Conservation (phyloP, 805 yeast genomes). For the Saturnispora bothae region DNA sequence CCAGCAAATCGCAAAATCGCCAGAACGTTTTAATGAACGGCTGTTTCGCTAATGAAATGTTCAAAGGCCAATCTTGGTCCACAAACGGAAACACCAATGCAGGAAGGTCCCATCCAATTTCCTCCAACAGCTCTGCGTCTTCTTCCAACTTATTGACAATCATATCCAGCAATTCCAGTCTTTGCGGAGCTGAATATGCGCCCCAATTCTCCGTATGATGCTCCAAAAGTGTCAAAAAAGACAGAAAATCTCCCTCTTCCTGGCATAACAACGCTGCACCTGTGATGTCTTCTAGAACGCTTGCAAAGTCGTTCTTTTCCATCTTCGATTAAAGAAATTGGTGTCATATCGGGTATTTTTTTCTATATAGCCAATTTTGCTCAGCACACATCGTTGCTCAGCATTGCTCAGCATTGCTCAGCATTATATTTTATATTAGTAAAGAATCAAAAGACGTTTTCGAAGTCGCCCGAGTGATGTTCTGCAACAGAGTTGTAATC, state of each 20-base stretch:
- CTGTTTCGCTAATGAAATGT: conserved; percentile 27
- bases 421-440: too few relatives aligned
- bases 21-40: conserved; percentile 29
- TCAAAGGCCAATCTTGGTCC: conserved; percentile 27
- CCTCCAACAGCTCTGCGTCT: conserved; percentile 42
- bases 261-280: conserved; percentile 22
- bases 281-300: conserved; percentile 10
- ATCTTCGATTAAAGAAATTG: too few relatives aligned
- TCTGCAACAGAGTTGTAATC: too few relatives aligned
- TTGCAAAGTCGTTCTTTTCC: conserved; percentile 4
- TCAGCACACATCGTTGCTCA: too few relatives aligned
- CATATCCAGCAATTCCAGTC: conserved; percentile 35
- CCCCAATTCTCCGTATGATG: conserved; percentile 41
- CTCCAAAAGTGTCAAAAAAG: conserved; percentile 67
- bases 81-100: conserved; percentile 47
- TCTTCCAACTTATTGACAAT: conserved; percentile 34
- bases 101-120: conserved; percentile 92
- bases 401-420: too few relatives aligned
- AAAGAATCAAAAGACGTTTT: too few relatives aligned
- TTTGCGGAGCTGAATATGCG: conserved; percentile 39
- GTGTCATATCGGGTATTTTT: too few relatives aligned
- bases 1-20: conserved; percentile 50
- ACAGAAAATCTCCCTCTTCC: conserved; percentile 49
- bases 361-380: not conserved
- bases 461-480: too few relatives aligned